These are phyloP conservation scores for Penicillium sp. DNA, from an alignment of 2,329 filamentous ascomycete genomes.

Conservation along the genomic window DNA sequence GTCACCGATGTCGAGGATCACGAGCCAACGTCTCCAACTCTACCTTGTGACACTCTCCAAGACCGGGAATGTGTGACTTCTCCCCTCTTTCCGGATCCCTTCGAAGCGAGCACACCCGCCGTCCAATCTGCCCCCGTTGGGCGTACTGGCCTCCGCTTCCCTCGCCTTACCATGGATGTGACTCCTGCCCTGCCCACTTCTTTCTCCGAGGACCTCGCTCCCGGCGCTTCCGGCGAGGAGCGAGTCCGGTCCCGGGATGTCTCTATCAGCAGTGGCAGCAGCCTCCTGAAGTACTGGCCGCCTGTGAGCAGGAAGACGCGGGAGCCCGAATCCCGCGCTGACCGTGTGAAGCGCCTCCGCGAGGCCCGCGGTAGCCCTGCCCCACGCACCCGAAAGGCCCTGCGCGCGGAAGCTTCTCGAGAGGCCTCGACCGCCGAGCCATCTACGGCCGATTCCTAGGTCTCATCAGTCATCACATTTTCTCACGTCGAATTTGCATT, in stretches of 20 bases:
- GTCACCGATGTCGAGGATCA: constrained; percentile 54
- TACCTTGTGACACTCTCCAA: neutral
- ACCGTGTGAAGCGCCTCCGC: constrained; percentile 1
- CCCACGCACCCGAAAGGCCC: neutral
- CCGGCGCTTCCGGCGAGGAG: neutral
- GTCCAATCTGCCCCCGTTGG: neutral
- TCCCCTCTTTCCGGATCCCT: neutral
- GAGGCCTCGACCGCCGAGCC: neutral
- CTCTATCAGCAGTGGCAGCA: neutral
- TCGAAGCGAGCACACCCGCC: neutral
- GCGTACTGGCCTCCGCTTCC: neutral
- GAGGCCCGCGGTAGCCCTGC: constrained; percentile 2
- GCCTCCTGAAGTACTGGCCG: neutral
- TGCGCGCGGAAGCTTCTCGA: neutral
- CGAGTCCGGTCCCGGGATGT: neutral
- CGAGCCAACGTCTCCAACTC: constrained; percentile 12
- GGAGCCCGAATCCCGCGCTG: neutral
- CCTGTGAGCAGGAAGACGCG: neutral
- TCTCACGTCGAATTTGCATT: neutral
- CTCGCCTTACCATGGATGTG: neutral
- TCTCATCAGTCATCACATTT: neutral
- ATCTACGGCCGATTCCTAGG: neutral
- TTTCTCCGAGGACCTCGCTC: constrained; percentile 12
- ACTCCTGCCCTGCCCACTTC: neutral
- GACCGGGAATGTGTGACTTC: neutral